Conservation (phyloP, 1,284 basidiomycete species). For the Rhizoctonia solani region DNA sequence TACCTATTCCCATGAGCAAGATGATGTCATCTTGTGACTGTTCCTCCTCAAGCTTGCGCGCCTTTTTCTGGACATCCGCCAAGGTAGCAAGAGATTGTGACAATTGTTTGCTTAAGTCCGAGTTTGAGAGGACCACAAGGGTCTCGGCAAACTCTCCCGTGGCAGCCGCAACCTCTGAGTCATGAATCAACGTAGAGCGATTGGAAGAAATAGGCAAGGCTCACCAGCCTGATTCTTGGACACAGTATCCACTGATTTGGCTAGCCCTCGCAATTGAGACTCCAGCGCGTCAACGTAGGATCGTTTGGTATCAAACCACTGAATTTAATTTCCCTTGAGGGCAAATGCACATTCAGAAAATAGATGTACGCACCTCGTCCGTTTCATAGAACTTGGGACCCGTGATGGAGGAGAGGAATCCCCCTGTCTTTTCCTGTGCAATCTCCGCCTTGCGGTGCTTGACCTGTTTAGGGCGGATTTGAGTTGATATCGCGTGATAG, state of each 20-base stretch:
- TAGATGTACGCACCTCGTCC: constrained; percentile 70
- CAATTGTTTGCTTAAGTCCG: constrained; percentile 76
- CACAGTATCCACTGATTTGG: constrained; percentile 82
- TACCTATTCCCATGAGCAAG: constrained; percentile 75
- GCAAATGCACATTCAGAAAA: background rate
- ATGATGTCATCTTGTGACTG: constrained; percentile 80
- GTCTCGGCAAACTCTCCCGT: constrained; percentile 75
- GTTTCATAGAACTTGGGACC: constrained; percentile 90
- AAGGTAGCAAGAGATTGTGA: constrained; percentile 68
- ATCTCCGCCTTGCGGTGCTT: constrained; percentile 82
- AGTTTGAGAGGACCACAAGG: constrained; percentile 66
- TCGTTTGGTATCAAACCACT: constrained; percentile 94
- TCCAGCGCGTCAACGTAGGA: constrained; percentile 88
- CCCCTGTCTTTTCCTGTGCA: constrained; percentile 64
- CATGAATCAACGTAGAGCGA: background rate
- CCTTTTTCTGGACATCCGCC: constrained; percentile 71
- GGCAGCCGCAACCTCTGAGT: constrained; percentile 65
- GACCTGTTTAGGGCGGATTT: constrained; percentile 61
- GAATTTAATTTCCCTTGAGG: constrained; percentile 23
- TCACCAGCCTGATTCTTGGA: constrained; percentile 77
- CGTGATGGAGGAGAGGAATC: constrained; percentile 73
- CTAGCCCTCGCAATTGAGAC: constrained; percentile 80
- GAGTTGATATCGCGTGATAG: background rate
- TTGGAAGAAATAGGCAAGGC: constrained; percentile 32
- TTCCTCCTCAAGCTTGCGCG: constrained; percentile 67